phyloP scores from a whole-genome alignment of 192 early-diverging fungal species.

The Geranomyces michiganensis region DNA sequence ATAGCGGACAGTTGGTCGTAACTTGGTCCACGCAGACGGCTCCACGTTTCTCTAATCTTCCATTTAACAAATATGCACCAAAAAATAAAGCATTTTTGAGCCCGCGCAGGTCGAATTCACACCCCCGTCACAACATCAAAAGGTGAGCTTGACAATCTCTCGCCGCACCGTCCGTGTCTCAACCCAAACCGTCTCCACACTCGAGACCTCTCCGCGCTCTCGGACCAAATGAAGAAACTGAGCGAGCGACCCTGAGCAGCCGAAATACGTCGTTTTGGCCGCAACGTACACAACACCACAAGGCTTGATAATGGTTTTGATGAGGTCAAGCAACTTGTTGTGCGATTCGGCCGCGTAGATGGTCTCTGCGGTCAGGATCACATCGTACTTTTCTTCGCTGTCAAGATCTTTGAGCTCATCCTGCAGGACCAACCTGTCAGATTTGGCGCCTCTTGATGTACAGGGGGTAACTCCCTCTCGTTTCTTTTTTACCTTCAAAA shows the following conservation, averaged over 20 bases:
- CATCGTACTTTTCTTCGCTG: slow-evolving; percentile 43
- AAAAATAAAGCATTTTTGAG: too few species aligned
- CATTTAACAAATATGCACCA: too few species aligned
- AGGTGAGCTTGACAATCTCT: slow-evolving; percentile 72
- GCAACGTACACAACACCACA: slow-evolving; percentile 63
- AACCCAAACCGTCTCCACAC: slow-evolving; percentile 63
- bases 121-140: too few species aligned
- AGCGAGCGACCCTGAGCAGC: slow-evolving; percentile 82
- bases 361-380: slow-evolving; percentile 56
- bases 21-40: too few species aligned
- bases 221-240: slow-evolving; percentile 70
- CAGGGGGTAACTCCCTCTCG: too few species aligned
- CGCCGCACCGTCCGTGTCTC: slow-evolving; percentile 65
- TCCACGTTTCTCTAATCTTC: too few species aligned
- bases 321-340: slow-evolving; percentile 31
- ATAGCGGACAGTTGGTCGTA: too few species aligned
- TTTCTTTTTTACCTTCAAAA: slow-evolving; percentile 18
- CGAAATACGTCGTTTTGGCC: slow-evolving; percentile 95
- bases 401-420: background rate
- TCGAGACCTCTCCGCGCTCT: slow-evolving; percentile 51
- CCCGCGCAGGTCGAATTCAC: too few species aligned
- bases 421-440: slow-evolving; percentile 6
- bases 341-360: slow-evolving; percentile 49
- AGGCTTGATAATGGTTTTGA: slow-evolving; percentile 32
- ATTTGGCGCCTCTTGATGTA: too few species aligned